phyloP scores from a whole-genome alignment of 2,329 filamentous ascomycete genomes.

The Alternaria triticimaculans region DNA sequence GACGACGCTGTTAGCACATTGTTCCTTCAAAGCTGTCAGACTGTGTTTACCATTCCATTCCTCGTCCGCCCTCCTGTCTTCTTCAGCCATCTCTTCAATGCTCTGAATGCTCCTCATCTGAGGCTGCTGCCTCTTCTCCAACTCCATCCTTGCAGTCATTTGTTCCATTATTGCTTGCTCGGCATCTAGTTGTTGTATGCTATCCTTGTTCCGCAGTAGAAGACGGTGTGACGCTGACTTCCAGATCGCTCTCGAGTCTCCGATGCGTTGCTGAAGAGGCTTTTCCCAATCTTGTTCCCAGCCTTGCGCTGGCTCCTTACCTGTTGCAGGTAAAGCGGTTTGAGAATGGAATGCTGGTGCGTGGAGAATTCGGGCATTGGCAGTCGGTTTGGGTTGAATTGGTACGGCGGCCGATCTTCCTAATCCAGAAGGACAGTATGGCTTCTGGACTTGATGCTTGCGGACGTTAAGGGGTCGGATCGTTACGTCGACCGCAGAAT shows the following conservation, averaged over 20 bases:
- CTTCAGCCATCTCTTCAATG: constrained; percentile 16
- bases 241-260: constrained; percentile 6
- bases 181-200: constrained; percentile 1
- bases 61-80: constrained; percentile 6
- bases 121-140: neutral
- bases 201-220: constrained; percentile 9
- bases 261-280: constrained; percentile 8
- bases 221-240: constrained; percentile 7
- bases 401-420: neutral
- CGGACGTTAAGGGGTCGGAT: neutral
- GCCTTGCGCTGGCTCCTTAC: neutral
- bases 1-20: neutral
- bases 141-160: neutral
- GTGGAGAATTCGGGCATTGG: neutral
- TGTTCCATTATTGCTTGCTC: neutral
- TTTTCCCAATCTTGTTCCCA: constrained; percentile 15
- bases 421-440: neutral
- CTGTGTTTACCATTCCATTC: constrained; percentile 4
- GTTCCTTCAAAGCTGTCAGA: neutral
- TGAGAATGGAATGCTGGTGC: neutral
- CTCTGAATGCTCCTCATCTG: constrained; percentile 13
- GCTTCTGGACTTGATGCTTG: neutral
- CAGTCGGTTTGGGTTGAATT: neutral
- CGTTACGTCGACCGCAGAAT: constrained; percentile 12
- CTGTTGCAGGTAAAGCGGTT: neutral